Conservation (phyloP, 768 basidiomycete species). For the Galerina marginata region DNA sequence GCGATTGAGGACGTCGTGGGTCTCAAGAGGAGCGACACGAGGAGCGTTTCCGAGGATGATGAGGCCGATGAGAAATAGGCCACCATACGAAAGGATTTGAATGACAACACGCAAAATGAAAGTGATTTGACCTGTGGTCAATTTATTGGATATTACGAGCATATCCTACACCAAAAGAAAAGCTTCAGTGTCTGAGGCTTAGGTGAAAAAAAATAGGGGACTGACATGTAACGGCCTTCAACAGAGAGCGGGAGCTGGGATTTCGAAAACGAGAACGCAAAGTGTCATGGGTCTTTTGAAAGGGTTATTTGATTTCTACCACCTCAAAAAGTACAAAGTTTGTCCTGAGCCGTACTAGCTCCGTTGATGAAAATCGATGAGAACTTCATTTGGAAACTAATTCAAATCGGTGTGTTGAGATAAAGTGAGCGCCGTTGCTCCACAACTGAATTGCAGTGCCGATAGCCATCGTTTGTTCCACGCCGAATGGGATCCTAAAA, state of each 20-base stretch:
- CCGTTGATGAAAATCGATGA: neutral
- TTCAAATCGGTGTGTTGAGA: no score
- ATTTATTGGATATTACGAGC: conserved; percentile 7
- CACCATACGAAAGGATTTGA: conserved; percentile 27
- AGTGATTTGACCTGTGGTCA: conserved; percentile 29
- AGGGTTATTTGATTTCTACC: neutral
- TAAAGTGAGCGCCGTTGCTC: neutral
- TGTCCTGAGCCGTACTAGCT: neutral
- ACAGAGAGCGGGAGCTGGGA: no score
- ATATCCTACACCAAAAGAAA: conserved; percentile 3
- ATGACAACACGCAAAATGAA: conserved; percentile 29
- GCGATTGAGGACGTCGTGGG: conserved; percentile 28
- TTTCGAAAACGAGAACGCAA: no score
- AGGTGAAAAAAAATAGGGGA: no score
- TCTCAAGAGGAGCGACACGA: conserved; percentile 25
- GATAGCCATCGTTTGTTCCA: no score
- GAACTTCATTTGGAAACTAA: neutral
- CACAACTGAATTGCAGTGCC: neutral
- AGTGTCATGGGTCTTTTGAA: neutral
- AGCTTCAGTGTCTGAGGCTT: neutral
- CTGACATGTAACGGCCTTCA: no score
- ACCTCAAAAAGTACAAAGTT: neutral
- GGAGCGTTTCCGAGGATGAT: conserved; percentile 26
- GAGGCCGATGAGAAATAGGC: conserved; percentile 23
- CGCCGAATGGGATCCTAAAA: no score